Evolutionary conservation across 306 rosid species (phyloP), one percentile per base, ranked within the genome.

Genomic region (Cicer arietinum): DNA sequence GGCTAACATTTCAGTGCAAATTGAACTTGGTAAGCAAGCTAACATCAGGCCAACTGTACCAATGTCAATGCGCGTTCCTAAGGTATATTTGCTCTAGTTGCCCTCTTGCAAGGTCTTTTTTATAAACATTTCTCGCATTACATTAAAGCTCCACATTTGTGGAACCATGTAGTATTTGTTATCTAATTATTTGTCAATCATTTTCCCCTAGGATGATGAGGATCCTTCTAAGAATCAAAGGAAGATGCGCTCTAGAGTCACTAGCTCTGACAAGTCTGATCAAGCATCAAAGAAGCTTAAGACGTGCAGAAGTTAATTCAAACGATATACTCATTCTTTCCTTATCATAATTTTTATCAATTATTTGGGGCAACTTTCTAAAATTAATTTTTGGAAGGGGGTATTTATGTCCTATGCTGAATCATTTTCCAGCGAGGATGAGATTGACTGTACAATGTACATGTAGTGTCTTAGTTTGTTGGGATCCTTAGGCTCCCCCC

Each of bases 1-100:
- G 77, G 93, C 99, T 69, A 90, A 90, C 69, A 90, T 95, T 81
- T 92, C 99, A 2, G 99, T 95, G 74, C 96, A 95, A 87, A 90
- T 95, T 81, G 91, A 92, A 76, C 97, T 95, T 47, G 92, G 92
- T 16, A 90, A 88, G 79, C 93, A 80, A 85, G 80, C 90, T 53
- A 85, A 48, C 51, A 64, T 69, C 68, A 78, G 83, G 71, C 72
- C 84, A 54, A 51, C 76, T 61, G 68, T 79, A 61, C 82, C 92
- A n/a, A 50, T 80, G 63, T 67, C 92, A 22, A 48, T 77, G 73
- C 72, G 92, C 44, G 82, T 70, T 25, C 35, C 77, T 20, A 89
- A 90, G 94, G 97, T 92, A 90, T 69, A 57, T 39, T 68, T 13
- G 59, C 78, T 13, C 66, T 14, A 18, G 46, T 67, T 81, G 0